These are phyloP conservation scores for Ballota nigra DNA, from an alignment of 257 asterid species.

Conservation along the genomic window DNA sequence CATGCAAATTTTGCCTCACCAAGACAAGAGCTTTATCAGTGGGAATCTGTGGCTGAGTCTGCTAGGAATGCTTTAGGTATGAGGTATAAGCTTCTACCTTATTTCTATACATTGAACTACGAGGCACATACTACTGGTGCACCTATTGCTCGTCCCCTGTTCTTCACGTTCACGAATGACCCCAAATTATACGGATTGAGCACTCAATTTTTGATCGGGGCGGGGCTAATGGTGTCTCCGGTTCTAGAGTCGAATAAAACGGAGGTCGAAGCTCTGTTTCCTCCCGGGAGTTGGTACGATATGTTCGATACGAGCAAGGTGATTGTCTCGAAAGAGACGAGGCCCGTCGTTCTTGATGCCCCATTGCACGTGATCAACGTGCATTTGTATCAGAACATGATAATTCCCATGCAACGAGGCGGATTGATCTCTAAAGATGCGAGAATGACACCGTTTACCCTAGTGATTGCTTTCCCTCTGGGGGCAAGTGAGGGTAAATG, in stretches of 20 bases:
- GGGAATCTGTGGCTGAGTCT: constrained; percentile 86
- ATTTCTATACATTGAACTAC: constrained; percentile 68
- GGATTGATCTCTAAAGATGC: constrained; percentile 84
- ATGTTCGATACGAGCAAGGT: constrained; percentile 69
- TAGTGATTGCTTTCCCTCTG: constrained; percentile 65
- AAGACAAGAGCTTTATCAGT: constrained; percentile 95
- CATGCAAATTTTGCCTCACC: constrained; percentile 89
- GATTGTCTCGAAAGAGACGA: constrained; percentile 42
- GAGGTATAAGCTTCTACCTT: constrained; percentile 83
- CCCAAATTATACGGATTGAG: constrained; percentile 59
- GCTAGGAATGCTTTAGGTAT: constrained; percentile 89
- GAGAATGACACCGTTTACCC: constrained; percentile 72
- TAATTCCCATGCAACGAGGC: constrained; percentile 86
- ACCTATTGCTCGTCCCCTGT: constrained; percentile 82
- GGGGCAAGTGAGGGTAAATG: constrained; percentile 54
- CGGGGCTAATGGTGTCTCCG: constrained; percentile 80
- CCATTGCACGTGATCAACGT: constrained; percentile 72
- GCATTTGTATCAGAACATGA: constrained; percentile 72
- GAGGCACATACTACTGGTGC: constrained; percentile 85
- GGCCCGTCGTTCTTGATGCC: constrained; percentile 51
- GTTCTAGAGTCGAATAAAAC: constrained; percentile 56
- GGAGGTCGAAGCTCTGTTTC: constrained; percentile 57
- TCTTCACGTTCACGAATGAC: constrained; percentile 68
- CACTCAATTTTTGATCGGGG: constrained; percentile 83
- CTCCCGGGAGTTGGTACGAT: constrained; percentile 81